Conservation (phyloP, 2,329 filamentous ascomycete species). For the Emmonsiellopsis sp. region DNA sequence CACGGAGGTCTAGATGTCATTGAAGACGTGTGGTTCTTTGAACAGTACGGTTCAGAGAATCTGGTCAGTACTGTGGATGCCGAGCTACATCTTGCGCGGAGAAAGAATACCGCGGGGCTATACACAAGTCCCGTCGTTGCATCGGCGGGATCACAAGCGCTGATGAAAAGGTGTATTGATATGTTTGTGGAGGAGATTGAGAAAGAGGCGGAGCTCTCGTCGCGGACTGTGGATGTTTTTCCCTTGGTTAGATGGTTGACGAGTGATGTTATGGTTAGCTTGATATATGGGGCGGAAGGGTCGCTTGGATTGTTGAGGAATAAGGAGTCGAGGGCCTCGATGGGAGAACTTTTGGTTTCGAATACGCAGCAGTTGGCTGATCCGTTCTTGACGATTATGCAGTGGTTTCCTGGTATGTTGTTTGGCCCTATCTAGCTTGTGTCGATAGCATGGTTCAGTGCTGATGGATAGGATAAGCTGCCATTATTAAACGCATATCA, state of each 20-base stretch:
- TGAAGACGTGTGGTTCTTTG: slow-evolving; percentile 6
- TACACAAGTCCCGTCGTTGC: slow-evolving; percentile 10
- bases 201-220: slow-evolving; percentile 1
- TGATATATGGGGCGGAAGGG: slow-evolving; percentile 8
- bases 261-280: slow-evolving; percentile 12
- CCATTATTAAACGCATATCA: neutral
- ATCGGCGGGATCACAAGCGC: slow-evolving; percentile 5
- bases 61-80: slow-evolving; percentile 12
- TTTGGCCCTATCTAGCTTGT: neutral
- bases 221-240: slow-evolving; percentile 9
- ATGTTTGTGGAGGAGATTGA: slow-evolving; percentile 9
- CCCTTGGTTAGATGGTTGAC: slow-evolving; percentile 11
- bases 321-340: slow-evolving; percentile 7
- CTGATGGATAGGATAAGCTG: neutral
- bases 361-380: neutral
- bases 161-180: slow-evolving; percentile 8
- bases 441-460: neutral
- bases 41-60: slow-evolving; percentile 12
- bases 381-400: slow-evolving; percentile 4
- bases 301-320: slow-evolving; percentile 8
- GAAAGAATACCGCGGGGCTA: slow-evolving; percentile 8
- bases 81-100: slow-evolving; percentile 10
- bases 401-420: slow-evolving; percentile 11
- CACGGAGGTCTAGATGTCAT: slow-evolving; percentile 8
- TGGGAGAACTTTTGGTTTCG: slow-evolving; percentile 4